Conservation (phyloP, 345 rosid genomes). For the Psidium guajava region DNA sequence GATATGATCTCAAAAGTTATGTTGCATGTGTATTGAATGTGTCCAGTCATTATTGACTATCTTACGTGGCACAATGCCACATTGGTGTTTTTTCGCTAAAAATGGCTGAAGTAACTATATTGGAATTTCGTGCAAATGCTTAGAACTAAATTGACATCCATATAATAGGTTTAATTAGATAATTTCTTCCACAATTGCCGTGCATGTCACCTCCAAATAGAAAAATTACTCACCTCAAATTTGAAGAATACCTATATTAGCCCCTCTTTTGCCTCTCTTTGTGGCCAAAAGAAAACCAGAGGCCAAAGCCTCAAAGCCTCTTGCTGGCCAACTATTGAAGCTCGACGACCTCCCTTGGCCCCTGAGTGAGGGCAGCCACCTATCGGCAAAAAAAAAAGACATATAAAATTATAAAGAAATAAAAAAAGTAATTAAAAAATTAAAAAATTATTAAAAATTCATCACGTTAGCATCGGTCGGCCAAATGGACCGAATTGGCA, state of each 20-base stretch:
- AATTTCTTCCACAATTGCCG: not conserved
- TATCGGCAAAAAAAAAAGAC: no score
- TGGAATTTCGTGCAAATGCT: not conserved
- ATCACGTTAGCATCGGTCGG: no score
- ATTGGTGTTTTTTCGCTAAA: rapidly evolving
- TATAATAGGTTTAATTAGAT: not conserved
- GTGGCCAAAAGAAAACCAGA: not conserved
- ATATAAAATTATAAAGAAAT: no score
- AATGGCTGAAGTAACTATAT: not conserved
- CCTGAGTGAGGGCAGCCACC: no score
- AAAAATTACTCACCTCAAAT: not conserved
- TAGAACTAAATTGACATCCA: rapidly evolving
- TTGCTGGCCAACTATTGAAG: no score
- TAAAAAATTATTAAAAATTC: no score
- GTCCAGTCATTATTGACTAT: rapidly evolving
- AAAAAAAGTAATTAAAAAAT: no score
- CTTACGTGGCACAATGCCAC: rapidly evolving
- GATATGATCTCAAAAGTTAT: no score
- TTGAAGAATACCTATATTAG: not conserved
- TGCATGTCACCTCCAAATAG: not conserved
- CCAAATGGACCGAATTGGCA: no score
- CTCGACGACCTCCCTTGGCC: no score
- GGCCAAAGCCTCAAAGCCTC: not conserved
- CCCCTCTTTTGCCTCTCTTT: not conserved
- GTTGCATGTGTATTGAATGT: not conserved